A percentile compares a stretch with the other conserved stretches of the same genome.
Evolutionary conservation across 2,329 filamentous ascomycete species (phyloP).

Genomic region (Hymenoscyphus linearis): DNA sequence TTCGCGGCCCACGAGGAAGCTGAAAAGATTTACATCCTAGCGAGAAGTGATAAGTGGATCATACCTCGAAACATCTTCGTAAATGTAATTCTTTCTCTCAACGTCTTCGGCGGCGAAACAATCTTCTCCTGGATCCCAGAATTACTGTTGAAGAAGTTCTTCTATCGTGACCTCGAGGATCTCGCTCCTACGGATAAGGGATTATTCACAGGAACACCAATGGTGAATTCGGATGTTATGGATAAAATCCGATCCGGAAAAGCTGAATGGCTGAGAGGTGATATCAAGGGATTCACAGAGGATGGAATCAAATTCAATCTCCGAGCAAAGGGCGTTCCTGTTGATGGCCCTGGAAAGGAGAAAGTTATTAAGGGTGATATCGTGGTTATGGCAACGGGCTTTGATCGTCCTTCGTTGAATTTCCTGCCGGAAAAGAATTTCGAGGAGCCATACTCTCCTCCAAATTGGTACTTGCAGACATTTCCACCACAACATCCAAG

Average conservation of each 20-base stretch:
- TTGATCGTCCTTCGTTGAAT: slow-evolving; percentile 63
- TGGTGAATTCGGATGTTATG: slow-evolving; percentile 82
- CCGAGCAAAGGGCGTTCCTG: slow-evolving; percentile 65
- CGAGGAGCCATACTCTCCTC: slow-evolving; percentile 65
- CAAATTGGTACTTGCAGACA: slow-evolving; percentile 85
- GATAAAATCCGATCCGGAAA: slow-evolving; percentile 65
- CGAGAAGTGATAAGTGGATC: slow-evolving; percentile 80
- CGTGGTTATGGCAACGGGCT: slow-evolving; percentile 80
- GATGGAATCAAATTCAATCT: slow-evolving; percentile 66
- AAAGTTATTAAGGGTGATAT: slow-evolving; percentile 67
- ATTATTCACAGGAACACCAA: slow-evolving; percentile 78
- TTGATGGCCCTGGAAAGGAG: slow-evolving; percentile 66
- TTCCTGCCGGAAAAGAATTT: slow-evolving; percentile 74
- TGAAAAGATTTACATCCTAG: slow-evolving; percentile 64
- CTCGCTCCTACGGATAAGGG: slow-evolving; percentile 66
- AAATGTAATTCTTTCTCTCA: slow-evolving; percentile 67
- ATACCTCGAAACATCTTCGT: slow-evolving; percentile 75
- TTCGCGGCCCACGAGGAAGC: slow-evolving; percentile 66
- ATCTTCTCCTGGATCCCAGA: slow-evolving; percentile 74
- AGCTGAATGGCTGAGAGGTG: slow-evolving; percentile 76
- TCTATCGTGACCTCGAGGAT: slow-evolving; percentile 75
- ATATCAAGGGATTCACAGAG: slow-evolving; percentile 62
- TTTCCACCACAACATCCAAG: slow-evolving; percentile 72
- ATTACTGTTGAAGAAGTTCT: slow-evolving; percentile 66
- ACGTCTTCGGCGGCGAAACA: slow-evolving; percentile 75